Base-by-base conservation (phyloP, 2,329 filamentous ascomycete species). In the Epichloe sibirici region DNA sequence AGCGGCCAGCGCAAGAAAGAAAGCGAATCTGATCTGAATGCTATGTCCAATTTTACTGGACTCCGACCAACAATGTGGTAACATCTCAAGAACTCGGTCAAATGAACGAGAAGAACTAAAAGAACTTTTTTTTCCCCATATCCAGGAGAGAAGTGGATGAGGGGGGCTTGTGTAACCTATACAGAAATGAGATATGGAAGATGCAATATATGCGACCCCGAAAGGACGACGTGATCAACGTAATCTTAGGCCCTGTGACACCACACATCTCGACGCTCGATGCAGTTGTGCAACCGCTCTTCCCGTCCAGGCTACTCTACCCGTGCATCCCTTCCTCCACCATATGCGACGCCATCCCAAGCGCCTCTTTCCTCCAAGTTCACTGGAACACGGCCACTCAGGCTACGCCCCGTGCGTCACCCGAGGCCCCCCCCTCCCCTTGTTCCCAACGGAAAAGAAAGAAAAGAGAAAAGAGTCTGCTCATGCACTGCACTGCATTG, bases 1-100 rank as follows among this genome's bases (percentile, higher is more conserved):
- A 78, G 78, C 45, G 86, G 86, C 15, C 84, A 88, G 62, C 74
- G 85, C 55, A 87, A 86, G 68, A 84, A 81, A 62, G 84, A 87
- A 53, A 77, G 83, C 54, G 73, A 74, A 23, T 75, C 73, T 53
- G 71, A 66, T 53, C 54, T 63, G n/a, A 70, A 75, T 51, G 68
- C 74, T 5, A 58, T 77, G 58, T 73, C 77, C 25, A 77, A 74
- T 60, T 82, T 84, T 64, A 72, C 77, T 39, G 80, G 80, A 17
- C 64, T 83, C 31, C 43, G 53, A 12, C 53, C 51, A 21, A 45
- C 53, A 31, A 55, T 55, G 51, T 55, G 53, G 53, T 55, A 8
- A 31, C 28, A 31, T 31, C 1, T 11, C 28, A 5, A 21, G 25
- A 15, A 15, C 4, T 28, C 3, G 25, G 15, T 3, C 13, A 34